Percentiles rank a stretch among this genome's conserved stretches.
Conservation (phyloP, 768 basidiomycete species). For the Hirschioporus abietinus region DNA sequence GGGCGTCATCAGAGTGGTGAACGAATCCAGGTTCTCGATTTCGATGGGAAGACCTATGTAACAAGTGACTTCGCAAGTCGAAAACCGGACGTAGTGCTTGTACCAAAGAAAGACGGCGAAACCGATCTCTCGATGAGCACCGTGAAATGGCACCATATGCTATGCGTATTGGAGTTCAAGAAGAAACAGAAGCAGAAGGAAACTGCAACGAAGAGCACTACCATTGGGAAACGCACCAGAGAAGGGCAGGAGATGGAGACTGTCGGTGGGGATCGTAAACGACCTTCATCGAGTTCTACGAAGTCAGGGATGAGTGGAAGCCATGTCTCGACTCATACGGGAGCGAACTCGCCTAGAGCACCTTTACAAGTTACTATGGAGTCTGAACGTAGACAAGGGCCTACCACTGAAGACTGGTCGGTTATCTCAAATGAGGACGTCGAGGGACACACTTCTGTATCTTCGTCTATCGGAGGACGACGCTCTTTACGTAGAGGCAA, state of each 20-base stretch:
- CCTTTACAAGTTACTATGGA: neutral
- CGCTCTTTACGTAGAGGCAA: too few species aligned
- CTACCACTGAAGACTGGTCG: neutral
- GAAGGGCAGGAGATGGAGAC: neutral
- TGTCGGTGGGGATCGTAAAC: neutral
- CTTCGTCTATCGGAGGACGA: too few species aligned
- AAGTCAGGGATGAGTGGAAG: neutral
- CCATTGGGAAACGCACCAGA: neutral
- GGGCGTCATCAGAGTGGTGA: neutral
- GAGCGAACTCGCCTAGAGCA: neutral
- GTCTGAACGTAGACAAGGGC: neutral
- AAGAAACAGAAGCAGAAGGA: neutral
- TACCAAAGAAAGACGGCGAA: neutral
- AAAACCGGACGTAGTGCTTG: neutral
- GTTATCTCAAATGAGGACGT: too few species aligned
- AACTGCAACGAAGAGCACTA: neutral
- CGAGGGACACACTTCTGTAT: too few species aligned
- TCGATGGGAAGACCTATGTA: neutral
- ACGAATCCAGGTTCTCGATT: neutral
- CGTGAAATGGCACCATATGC: neutral
- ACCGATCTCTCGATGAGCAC: neutral
- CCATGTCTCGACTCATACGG: neutral
- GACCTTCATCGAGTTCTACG: neutral
- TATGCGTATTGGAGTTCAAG: neutral
- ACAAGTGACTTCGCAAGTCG: neutral